Evolutionary conservation across 2,329 filamentous ascomycete species (phyloP), one percentile per base, ranked within the genome.

Genomic region (Venturiaceae sp.): DNA sequence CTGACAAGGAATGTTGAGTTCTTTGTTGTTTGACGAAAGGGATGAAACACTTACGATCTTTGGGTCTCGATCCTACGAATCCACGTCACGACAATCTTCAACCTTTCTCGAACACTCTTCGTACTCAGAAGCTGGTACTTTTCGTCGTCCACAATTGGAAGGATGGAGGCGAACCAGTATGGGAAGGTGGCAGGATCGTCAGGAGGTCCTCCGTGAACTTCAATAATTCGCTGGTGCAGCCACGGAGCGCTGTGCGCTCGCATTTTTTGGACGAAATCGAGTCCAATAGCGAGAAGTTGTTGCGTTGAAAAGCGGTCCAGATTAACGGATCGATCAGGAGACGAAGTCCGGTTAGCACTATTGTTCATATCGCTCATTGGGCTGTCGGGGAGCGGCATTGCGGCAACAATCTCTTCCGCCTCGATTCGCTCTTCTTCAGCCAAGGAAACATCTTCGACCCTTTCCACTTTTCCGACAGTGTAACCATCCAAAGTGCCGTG

Each of bases 131-230:
- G 74, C 13, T 81, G 78, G 64, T 95, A 95, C 68, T 92, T 95
- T 65, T 94, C 87, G 30, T 83, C 75, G 28, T 94, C 88, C 14
- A 82, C 80, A 37, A 94, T 84, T 0, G 90, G 90, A 13, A 95
- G 72, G 21, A 94, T 84, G 66, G 84, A 89, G 9, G 88, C 91
- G 64, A 96, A 87, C 92, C 92, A 96, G 80, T 91, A 96, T 0
- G 91, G 88, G 64, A 96, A 94, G 1, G 83, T 70, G 3, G 85
- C 85, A 0, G 90, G 85, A 66, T 95, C 89, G 16, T 82, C 77
- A 0, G 90, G 91, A 21, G 86, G 86, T 60, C 87, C 83, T 13
- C 91, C 91, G 63, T 92, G 94, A 5, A 88, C 84, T 33, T 83
- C 75, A 32, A 92, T 75, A 34, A 92, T 85, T 8, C 86, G 82